Conservation (phyloP, 2,329 filamentous ascomycete species). For the Ophiostoma fasciatum region DNA sequence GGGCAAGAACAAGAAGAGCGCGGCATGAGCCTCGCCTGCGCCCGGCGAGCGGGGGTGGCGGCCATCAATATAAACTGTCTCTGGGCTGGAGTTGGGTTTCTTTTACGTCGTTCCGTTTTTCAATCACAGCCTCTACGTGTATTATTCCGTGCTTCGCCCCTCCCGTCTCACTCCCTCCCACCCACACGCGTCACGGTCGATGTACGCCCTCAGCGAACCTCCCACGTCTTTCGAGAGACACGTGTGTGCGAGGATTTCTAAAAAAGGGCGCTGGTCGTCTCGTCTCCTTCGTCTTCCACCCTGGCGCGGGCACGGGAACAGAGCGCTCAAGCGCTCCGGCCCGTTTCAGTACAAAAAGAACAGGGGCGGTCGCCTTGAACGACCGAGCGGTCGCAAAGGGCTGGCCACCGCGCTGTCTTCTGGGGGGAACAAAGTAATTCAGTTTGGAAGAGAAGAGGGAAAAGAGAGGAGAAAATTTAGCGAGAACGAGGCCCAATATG, state of each 20-base stretch:
- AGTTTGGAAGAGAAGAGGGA: slow-evolving; percentile 30
- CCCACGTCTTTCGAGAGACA: slow-evolving; percentile 26
- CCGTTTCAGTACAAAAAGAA: slow-evolving; percentile 1
- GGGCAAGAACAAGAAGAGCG: slow-evolving; percentile 20
- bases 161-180: too few species aligned
- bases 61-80: too few species aligned
- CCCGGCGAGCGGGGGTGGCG: too few species aligned
- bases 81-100: too few species aligned
- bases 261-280: slow-evolving; percentile 35
- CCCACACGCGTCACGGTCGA: too few species aligned
- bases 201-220: slow-evolving; percentile 52
- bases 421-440: slow-evolving; percentile 23
- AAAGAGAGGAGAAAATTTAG: neutral
- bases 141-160: too few species aligned
- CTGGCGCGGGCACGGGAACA: slow-evolving; percentile 20
- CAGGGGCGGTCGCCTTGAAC: too few species aligned
- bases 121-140: too few species aligned
- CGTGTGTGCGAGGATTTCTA: slow-evolving; percentile 35
- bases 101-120: too few species aligned
- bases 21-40: slow-evolving; percentile 13
- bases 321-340: too few species aligned
- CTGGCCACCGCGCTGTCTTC: slow-evolving; percentile 2
- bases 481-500: too few species aligned
- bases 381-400: neutral
- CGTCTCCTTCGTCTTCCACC: slow-evolving; percentile 40